Base-by-base conservation (phyloP, 495 filamentous ascomycete species). In the Penicillium herquei region DNA sequence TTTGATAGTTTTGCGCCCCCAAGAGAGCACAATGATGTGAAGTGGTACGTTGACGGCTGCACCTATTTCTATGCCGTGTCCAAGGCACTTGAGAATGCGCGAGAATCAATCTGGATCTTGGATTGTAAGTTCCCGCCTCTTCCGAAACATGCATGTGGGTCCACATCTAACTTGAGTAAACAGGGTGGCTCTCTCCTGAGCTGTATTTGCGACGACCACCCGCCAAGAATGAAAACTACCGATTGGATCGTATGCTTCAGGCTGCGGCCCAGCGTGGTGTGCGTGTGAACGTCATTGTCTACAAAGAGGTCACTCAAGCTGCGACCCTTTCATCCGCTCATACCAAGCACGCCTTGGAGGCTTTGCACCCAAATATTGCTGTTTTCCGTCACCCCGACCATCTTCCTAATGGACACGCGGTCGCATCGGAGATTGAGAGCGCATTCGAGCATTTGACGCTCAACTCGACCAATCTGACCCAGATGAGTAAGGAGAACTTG, bases 301-400 rank as follows among this genome's bases (percentile, higher is more conserved):
- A 98, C 76, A 98, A 98, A 74, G 93, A 98, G 73, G 92, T 79
- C 1, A 84, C 88, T 1, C 86, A 91, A 63, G 90, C 91, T 12
- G 73, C 34, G 42, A 21, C 42, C 91, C 88, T 95, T 42, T 87
- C 87, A 40, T 95, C 91, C 0, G 62, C 82, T 54, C 92, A 98
- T 64, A 96, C 93, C 6, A 96, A 95, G 62, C 84, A 92, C 68
- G 77, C 79, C 13, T 75, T 98, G 17, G 90, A 96, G 61, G 78
- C 75, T 5, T 75, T 92, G 3, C 91, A 96, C 60, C 82, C 84
- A 0, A 98, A 96, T 63, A 96, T 98, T 64, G 80, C 84, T 16
- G 91, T 98, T 3, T 96, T 96, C 70, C 80, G 93, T 31, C 91
- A 98, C 64, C 93, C 93, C 5, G 93, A 98, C 60, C 93, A 98